Evolutionary conservation across 2,329 filamentous ascomycete species (phyloP), one percentile per base, ranked within the genome.

Genomic region (Clonostachys solani): DNA sequence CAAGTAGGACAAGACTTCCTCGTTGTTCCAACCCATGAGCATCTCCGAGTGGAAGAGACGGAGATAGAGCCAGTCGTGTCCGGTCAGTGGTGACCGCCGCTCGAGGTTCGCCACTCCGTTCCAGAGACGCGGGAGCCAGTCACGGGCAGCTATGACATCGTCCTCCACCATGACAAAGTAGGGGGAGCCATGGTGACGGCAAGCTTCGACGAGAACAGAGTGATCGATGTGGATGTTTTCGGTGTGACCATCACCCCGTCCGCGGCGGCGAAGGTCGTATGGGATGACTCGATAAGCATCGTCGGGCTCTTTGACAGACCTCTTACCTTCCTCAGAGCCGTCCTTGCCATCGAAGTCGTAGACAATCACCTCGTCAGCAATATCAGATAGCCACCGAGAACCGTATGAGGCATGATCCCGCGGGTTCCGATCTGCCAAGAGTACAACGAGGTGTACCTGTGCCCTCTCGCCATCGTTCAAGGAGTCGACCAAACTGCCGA

Each of bases 161-260:
- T 69, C 66, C 46, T 69, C 65, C 36, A 69, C 55, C 6, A 69
- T 58, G 5, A 62, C 64, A 47, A 69, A 64, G 46, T 65, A 69
- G 2, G 54, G 56, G 5, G 62, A 51, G 1, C 56, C 55, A 18
- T 54, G 54, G 40, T 50, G 33, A 18, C 56, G 54, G 33, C 66
- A 69, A 1, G 57, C 43, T 48, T 66, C 62, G 42, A 66, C 56
- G 5, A 67, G 55, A 1, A 60, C 52, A 1, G 64, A 64, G 46
- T 66, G 60, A 43, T 67, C 64, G 7, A 63, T 51, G 1, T 62
- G 60, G 43, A 65, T 63, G 29, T 63, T 64, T 53, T 66, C 62
- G 35, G 58, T 55, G 15, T 62, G 57, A 3, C 55, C 55, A 9
- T 54, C 51, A 15, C 61, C 61, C 3, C 63, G 59, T 6, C 51